Evolutionary conservation across 1,284 basidiomycete species (phyloP), one percentile per base, ranked within the genome.

Genomic region (Austroboletus niveus): DNA sequence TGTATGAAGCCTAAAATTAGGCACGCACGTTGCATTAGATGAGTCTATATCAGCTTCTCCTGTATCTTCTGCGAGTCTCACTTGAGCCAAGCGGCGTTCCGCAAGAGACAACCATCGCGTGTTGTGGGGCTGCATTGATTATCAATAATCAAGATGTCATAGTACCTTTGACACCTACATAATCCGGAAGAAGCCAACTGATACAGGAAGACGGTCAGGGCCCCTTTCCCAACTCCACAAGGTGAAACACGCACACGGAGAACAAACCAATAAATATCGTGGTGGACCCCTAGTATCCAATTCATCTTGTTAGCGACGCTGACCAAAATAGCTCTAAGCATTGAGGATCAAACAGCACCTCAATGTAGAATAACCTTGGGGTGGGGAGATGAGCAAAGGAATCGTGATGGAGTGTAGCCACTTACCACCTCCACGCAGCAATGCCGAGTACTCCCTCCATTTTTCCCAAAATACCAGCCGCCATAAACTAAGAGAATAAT

Each of bases 51-150:
- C 85, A 0, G 82, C 81, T 65, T 86, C 84, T 3, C 86, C 87
- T 12, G 80, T 80, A 61, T 90, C 88, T 65, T 89, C 87, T 1
- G 84, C 77, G n/a, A 92, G 75, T 8, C 89, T 79, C 1, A 82
- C 80, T 64, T 85, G 83, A 1, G 87, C 89, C 15, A 92, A 75
- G 8, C 77, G 76, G 14, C 76, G 73, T 60, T 92, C 85, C 8
- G 74, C 72, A 1, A 72, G 68, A 15, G 76, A 69, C 55, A 91
- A 70, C 76, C 87, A 88, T 34, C 77, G 73, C 1, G 87, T 88
- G 59, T 89, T 89, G 48, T 79, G 64, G 2, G 83, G 82, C 81
- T 84, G 53, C 17, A 40, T 9, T 15, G 45, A 40, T 9, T 5
- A 20, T 11, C 27, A n/a, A 22, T 29, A 41, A 41, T 34, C 30